Evolutionary conservation across 257 asterid species (phyloP), one percentile per base, ranked within the genome.

Genomic region (Capsicum rhomboideum): DNA sequence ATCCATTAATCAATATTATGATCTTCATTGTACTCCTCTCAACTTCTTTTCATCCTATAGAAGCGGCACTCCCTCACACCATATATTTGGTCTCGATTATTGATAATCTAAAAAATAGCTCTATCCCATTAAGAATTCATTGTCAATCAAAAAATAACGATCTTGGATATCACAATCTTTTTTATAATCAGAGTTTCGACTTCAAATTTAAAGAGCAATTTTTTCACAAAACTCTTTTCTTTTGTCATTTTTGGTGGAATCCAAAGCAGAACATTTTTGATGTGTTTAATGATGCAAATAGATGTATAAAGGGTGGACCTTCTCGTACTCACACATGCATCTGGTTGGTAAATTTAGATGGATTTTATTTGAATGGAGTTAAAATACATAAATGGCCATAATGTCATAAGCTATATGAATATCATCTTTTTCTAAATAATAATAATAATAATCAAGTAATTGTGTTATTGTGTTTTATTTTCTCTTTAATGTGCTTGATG

Each of bases 171-270:
- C 84, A 63, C 28, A 28, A 21, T 0, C 49, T 82, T 23, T 0
- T 9, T 2, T 13, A 4, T 23, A 2, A 18, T 2, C n/a, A 82
- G 29, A 50, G 20, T 10, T 66, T 64, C 20, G 17, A 50, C 8
- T 82, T 55, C 26, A 8, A 52, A 46, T 82, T 82, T 31, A 13
- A 28, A 14, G 72, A 46, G 21, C 53, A 82, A 2, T 2, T 16
- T 0, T 74, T 74, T 4, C 2, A n/a, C 0, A 58, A 2, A 21
- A 83, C 82, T 23, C 23, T 54, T 37, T 83, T 16, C 59, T 54
- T 71, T 26, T 83, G 75, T 17, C 85, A 83, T 83, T 83, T 72
- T 55, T 83, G 82, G 77, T 75, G 75, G 78, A 12, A 9, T 16
- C 7, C 53, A 14, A 83, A 75, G 29, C 4, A 58, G 1, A 44